Percentiles rank a stretch among this genome's conserved stretches.
These are phyloP conservation scores for Dichotomopilus funicola DNA, from an alignment of 2,329 filamentous ascomycete genomes.

Conservation along the genomic window DNA sequence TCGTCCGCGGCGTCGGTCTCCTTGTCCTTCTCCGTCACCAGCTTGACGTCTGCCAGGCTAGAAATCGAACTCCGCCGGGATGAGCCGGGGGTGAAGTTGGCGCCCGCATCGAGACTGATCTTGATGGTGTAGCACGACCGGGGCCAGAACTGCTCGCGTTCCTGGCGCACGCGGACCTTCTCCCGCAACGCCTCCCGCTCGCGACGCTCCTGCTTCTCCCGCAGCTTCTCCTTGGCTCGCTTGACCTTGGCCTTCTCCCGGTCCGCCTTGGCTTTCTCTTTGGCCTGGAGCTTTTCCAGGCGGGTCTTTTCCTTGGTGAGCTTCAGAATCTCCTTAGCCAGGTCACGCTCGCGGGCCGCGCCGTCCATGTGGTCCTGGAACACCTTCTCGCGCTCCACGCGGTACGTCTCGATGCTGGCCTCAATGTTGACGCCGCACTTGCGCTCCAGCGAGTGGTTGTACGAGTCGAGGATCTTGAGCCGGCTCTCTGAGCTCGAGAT, in stretches of 20 bases:
- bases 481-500: slow-evolving; percentile 33
- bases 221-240: slow-evolving; percentile 31
- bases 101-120: slow-evolving; percentile 45
- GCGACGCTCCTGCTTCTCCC: slow-evolving; percentile 29
- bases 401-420: slow-evolving; percentile 36
- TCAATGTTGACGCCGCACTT: slow-evolving; percentile 32
- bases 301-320: slow-evolving; percentile 30
- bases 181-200: slow-evolving; percentile 36
- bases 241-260: slow-evolving; percentile 30
- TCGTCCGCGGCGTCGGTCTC: slow-evolving; percentile 24
- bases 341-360: slow-evolving; percentile 26
- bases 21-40: slow-evolving; percentile 44
- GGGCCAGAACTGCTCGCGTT: slow-evolving; percentile 45
- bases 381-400: slow-evolving; percentile 35
- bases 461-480: slow-evolving; percentile 36
- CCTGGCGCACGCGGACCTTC: slow-evolving; percentile 37
- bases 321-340: slow-evolving; percentile 30
- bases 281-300: slow-evolving; percentile 25
- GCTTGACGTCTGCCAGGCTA: slow-evolving; percentile 48
- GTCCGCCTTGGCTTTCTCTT: slow-evolving; percentile 22
- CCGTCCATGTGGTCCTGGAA: slow-evolving; percentile 37
- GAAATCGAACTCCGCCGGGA: slow-evolving; percentile 45
- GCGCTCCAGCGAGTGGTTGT: slow-evolving; percentile 33
- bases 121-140: slow-evolving; percentile 42
- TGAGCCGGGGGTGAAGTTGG: slow-evolving; percentile 33